A percentile compares a stretch with the other conserved stretches of the same genome.
Conservation (phyloP, 495 filamentous ascomycete genomes). For the Symbiotaphrina buchneri region DNA sequence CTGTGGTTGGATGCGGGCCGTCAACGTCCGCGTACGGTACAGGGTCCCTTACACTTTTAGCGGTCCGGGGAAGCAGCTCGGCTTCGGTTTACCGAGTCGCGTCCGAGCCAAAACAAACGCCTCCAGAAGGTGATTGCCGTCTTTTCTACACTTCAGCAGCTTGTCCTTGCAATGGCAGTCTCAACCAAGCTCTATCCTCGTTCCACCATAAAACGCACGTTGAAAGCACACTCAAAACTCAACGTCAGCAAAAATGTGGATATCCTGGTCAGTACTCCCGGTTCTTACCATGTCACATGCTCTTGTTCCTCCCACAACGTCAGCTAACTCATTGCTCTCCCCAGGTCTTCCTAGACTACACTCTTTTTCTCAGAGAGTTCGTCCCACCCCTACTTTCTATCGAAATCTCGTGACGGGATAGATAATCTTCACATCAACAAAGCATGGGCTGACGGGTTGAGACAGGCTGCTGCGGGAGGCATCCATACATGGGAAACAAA, state of each 20-base stretch:
- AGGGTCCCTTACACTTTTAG: no score
- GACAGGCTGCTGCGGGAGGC: constrained; percentile 68
- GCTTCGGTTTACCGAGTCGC: no score
- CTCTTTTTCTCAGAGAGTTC: constrained; percentile 75
- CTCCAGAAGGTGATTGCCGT: no score
- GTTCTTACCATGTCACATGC: neutral
- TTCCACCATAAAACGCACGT: constrained; percentile 61
- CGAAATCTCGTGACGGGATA: neutral
- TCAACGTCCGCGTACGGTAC: no score
- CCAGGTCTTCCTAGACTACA: constrained; percentile 75
- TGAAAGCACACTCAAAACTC: constrained; percentile 70
- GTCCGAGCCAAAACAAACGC: no score
- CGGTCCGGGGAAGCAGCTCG: no score
- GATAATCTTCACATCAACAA: neutral
- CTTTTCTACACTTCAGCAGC: no score
- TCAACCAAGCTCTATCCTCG: constrained; percentile 64
- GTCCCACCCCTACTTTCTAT: neutral
- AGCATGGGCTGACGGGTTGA: constrained; percentile 5
- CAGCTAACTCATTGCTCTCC: constrained; percentile 3
- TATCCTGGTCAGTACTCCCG: constrained; percentile 40
- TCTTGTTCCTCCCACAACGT: neutral
- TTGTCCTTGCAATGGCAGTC: constrained; percentile 21
- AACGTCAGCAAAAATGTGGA: constrained; percentile 71
- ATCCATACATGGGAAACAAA: constrained; percentile 48
- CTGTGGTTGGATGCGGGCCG: no score